phyloP scores from a whole-genome alignment of 2,329 filamentous ascomycete genomes.

The Apiospora kogelbergensis region DNA sequence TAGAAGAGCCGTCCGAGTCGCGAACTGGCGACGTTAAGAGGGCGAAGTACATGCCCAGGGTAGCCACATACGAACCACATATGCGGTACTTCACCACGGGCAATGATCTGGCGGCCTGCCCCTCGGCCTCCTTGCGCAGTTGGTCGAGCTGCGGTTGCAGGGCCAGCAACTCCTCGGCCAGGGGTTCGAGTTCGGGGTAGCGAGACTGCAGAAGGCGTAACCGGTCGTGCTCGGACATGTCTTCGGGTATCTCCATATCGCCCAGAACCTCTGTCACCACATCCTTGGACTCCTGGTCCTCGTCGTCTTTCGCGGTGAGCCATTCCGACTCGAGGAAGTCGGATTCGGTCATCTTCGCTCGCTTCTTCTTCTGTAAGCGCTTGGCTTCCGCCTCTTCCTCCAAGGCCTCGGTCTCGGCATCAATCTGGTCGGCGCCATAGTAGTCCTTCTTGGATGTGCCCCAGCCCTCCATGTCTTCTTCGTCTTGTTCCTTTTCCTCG shows the following conservation, averaged over 20 bases:
- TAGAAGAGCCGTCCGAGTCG: conserved; percentile 50
- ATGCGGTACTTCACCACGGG: conserved; percentile 74
- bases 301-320: conserved; percentile 58
- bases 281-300: conserved; percentile 42
- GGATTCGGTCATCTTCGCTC: conserved; percentile 83
- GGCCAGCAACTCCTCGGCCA: conserved; percentile 77
- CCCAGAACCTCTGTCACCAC: conserved; percentile 86
- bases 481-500: conserved; percentile 51
- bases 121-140: conserved; percentile 58
- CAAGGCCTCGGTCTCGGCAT: conserved; percentile 59
- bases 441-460: conserved; percentile 94
- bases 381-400: conserved; percentile 92
- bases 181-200: conserved; percentile 89
- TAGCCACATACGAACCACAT: conserved; percentile 80
- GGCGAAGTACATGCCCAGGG: conserved; percentile 91
- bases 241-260: conserved; percentile 76
- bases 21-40: conserved; percentile 80
- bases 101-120: conserved; percentile 51
- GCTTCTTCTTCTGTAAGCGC: conserved; percentile 84
- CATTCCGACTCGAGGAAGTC: conserved; percentile 92
- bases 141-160: conserved; percentile 65
- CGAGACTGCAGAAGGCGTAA: conserved; percentile 72
- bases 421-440: conserved; percentile 76
- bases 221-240: conserved; percentile 74
- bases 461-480: conserved; percentile 62